Evolutionary conservation across 257 asterid genomes (phyloP), one percentile per base, ranked within the genome.

Genomic region (Nyctanthes arbortristis): DNA sequence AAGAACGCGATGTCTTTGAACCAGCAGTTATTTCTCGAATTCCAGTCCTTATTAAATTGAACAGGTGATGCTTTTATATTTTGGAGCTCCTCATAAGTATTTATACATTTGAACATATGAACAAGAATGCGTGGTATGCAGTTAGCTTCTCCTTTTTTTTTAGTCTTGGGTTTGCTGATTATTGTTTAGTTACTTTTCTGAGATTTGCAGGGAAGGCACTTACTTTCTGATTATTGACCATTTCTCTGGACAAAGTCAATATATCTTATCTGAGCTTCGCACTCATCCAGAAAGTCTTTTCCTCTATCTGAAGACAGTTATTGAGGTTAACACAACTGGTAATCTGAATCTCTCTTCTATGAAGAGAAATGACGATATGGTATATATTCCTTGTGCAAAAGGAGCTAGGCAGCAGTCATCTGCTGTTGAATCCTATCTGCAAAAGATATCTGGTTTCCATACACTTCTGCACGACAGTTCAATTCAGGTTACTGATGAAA

Each of bases 281-380:
- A 77, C 91, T 76, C 83, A 89, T 54, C 99, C 93, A 5, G 90
- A 93, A 81, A 82, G 96, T 85, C 95, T 87, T 69, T 91, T 89
- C 80, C 91, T 91, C 67, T 91, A 85, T 79, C 82, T 93, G 68
- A 93, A 91, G 89, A 89, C 99, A 31, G 84, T 84, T 72, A 68
- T 86, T 73, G 99, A 93, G 85, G 85, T 86, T 79, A 90, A 89
- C 70, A 78, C 85, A 73, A 77, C 87, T 67, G 97, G 97, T 60
- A 75, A 71, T 72, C 89, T 93, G 70, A 67, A 87, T 72, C 79
- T 87, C 78, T 83, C 92, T 70, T 62, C 74, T 75, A 73, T 91
- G 24, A 80, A 72, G n/a, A n/a, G n/a, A 57, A 77, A 84, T 25
- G 76, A 67, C 18, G 77, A 84, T 45, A 66, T 56, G 60, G 64